Percentiles rank a stretch among this genome's conserved stretches.
These are phyloP conservation scores for Thoreauomyces humboldtii DNA, from an alignment of 192 early-diverging fungal species.

Conservation along the genomic window DNA sequence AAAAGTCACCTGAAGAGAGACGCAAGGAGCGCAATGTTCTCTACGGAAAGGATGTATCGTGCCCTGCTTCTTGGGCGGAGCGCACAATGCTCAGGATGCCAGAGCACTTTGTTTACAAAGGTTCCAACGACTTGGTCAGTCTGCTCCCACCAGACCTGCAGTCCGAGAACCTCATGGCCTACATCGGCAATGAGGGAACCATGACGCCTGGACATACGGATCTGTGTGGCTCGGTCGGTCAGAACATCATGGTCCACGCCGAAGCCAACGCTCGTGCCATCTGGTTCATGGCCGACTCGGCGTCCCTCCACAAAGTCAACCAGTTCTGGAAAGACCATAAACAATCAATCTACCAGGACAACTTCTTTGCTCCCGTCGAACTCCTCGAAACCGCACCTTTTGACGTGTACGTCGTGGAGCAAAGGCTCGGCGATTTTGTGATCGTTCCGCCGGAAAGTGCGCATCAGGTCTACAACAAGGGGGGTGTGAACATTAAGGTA, in stretches of 20 bases:
- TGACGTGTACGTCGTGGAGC: conserved; percentile 28
- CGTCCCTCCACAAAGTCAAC: not conserved
- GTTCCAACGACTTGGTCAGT: conserved; percentile 20
- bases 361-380: conserved; percentile 15
- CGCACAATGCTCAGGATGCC: conserved; percentile 7
- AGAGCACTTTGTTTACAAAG: conserved; percentile 25
- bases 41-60: conserved; percentile 31
- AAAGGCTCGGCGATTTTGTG: conserved; percentile 33
- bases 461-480: conserved; percentile 38
- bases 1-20: conserved; percentile 6
- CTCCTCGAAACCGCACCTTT: conserved; percentile 29
- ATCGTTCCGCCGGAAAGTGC: conserved; percentile 29
- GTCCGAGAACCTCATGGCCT: conserved; percentile 28
- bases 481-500: conserved; percentile 22
- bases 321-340: conserved; percentile 18
- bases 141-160: conserved; percentile 14
- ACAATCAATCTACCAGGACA: conserved; percentile 15
- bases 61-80: conserved; percentile 21
- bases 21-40: not conserved
- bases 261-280: conserved; percentile 19
- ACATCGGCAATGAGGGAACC: conserved; percentile 24
- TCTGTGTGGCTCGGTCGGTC: conserved; percentile 33
- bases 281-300: conserved; percentile 28
- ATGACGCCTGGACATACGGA: conserved; percentile 39
- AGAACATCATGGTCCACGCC: conserved; percentile 36